Evolutionary conservation across 2,329 filamentous ascomycete species (phyloP), one percentile per base, ranked within the genome.

Genomic region (Ophiosphaerella narmari): DNA sequence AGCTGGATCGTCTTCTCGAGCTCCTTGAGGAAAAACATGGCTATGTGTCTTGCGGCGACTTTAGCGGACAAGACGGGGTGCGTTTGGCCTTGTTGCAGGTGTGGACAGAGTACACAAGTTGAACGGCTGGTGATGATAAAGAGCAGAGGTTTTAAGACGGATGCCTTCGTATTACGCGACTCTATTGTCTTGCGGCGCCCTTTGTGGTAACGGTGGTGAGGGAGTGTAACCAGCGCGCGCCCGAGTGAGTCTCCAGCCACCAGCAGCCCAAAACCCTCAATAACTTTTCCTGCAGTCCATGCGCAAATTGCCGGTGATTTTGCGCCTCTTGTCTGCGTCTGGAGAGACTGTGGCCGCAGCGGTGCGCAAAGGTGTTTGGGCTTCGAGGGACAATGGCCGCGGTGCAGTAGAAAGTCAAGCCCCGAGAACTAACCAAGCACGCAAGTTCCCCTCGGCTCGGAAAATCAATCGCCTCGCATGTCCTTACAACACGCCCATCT

Each of bases 21-120:
- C 72, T 96, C 93, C 77, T 96, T 91, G 60, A 99, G 89, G 80
- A 99, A 99, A 77, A 97, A 99, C 94, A 99, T 99, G 65, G 57
- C 77, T 75, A 57, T 54, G 46, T 35, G 33, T 35, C 44, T 54
- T 47, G 50, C 39, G 46, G 48, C 33, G 16, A 43, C 33, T 38
- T 23, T 52, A 48, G 51, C 21, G 43, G 51, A 52, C 24, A 45
- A 41, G 42, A 24, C 40, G n/a, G 36, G 29, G 39, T 48, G 48
- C 44, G 49, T 45, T 52, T 39, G 45, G 52, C 29, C 51, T 46
- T 52, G 11, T 11, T 29, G 34, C 38, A 51, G 35, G 37, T 36
- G 23, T 23, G 47, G 50, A 52, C 37, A 45, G 46, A 41, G 44
- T 56, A 55, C 62, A 62, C 62, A 44, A 36, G 33, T 47, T 50